These are phyloP conservation scores for Vitis hybrid DNA, from an alignment of 177 flowering plant genomes.

Conservation along the genomic window DNA sequence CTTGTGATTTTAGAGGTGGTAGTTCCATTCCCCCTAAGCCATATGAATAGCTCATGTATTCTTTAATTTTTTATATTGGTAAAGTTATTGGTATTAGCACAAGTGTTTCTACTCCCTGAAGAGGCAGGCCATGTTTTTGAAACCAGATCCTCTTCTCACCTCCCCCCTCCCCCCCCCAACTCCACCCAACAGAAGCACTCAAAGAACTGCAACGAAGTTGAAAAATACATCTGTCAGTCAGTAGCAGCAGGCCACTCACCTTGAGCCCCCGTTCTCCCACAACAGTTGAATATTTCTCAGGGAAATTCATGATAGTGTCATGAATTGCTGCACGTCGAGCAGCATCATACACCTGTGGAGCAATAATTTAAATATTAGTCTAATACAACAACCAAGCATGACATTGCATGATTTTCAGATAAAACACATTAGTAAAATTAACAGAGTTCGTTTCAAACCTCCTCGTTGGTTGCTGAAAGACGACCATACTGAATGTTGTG, in stretches of 20 bases:
- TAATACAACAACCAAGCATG: not conserved
- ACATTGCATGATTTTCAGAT: too few species aligned
- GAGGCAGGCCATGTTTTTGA: not conserved
- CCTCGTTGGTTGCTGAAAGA: constrained; percentile 83
- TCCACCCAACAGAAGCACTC: not conserved
- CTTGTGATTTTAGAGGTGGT: too few species aligned
- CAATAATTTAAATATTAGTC: not conserved
- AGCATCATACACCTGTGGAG: constrained; percentile 81
- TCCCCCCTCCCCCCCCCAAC: too few species aligned
- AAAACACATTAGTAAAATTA: not conserved
- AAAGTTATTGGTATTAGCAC: not conserved
- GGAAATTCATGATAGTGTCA: constrained; percentile 92
- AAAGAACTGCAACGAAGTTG: not conserved
- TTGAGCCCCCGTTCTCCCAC: constrained; percentile 99
- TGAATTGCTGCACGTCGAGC: constrained; percentile 94
- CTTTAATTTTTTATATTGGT: not conserved
- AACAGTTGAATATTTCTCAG: constrained; percentile 77
- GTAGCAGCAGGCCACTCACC: constrained; percentile 40
- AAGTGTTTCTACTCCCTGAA: not conserved
- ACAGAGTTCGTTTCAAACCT: constrained; percentile 42
- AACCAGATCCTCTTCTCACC: not conserved
- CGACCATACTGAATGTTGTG: constrained; percentile 93
- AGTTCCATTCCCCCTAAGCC: too few species aligned
- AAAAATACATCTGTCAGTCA: not conserved
- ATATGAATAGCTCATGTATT: too few species aligned